phyloP scores from a whole-genome alignment of 73 alveolate species.

The Vitrella brassicaformis region DNA sequence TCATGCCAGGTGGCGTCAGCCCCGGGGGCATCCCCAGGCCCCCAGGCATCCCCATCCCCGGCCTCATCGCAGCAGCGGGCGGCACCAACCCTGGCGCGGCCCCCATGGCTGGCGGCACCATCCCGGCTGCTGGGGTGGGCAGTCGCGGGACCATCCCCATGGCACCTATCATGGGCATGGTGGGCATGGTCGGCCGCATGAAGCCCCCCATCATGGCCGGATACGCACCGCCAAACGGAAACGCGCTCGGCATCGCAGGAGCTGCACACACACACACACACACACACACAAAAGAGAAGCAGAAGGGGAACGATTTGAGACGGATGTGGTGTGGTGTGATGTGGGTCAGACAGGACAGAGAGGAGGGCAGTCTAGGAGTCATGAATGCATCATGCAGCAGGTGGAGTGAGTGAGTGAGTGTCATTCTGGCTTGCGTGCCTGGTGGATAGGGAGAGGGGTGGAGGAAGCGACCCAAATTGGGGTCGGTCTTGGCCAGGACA shows the following conservation, averaged over 20 bases:
- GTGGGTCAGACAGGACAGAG: not conserved
- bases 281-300: not conserved
- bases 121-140: not conserved
- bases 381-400: not conserved
- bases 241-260: not conserved
- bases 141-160: not conserved
- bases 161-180: not conserved
- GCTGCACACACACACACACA: too few species aligned
- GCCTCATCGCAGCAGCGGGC: not conserved
- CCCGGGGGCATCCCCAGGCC: not conserved
- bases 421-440: too few species aligned
- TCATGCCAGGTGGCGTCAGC: not conserved
- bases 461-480: too few species aligned
- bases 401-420: too few species aligned
- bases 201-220: not conserved
- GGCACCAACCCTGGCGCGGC: not conserved
- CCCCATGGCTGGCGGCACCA: not conserved
- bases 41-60: not conserved
- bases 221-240: not conserved
- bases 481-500: too few species aligned
- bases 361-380: not conserved
- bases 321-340: not conserved
- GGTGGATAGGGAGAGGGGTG: too few species aligned
- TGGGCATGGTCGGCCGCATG: not conserved
- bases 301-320: not conserved